These are phyloP conservation scores for Physocladia obscura DNA, from an alignment of 192 early-diverging fungal species.

Conservation along the genomic window DNA sequence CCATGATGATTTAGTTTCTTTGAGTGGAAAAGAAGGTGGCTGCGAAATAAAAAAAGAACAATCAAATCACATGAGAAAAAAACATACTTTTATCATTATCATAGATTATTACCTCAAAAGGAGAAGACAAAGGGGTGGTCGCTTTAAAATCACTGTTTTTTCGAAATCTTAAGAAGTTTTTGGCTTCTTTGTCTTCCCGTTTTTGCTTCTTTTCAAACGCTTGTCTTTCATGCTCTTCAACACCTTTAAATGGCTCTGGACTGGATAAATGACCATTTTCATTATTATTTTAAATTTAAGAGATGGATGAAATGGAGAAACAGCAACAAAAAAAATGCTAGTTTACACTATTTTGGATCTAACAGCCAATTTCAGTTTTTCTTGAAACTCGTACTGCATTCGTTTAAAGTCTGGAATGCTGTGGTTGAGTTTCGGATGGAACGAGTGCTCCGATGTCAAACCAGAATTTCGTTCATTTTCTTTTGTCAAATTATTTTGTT, in stretches of 20 bases:
- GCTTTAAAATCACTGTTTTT: slow-evolving; percentile 1
- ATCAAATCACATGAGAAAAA: not conserved
- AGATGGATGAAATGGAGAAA: too few relatives aligned
- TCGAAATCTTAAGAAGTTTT: not conserved
- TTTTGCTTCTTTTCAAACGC: slow-evolving; percentile 4
- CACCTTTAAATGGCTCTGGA: slow-evolving; percentile 12
- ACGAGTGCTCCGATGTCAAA: slow-evolving; percentile 9
- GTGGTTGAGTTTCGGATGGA: slow-evolving; percentile 16
- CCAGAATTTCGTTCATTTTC: slow-evolving; percentile 7
- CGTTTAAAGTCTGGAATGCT: slow-evolving; percentile 15
- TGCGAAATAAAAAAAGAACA: not conserved
- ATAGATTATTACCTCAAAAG: not conserved
- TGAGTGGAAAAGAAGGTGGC: not conserved
- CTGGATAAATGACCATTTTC: not conserved
- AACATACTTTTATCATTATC: too few relatives aligned
- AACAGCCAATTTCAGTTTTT: not conserved
- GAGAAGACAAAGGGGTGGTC: not conserved
- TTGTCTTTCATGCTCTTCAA: slow-evolving; percentile 13
- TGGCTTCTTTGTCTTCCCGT: not conserved
- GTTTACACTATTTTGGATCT: not conserved
- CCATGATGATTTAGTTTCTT: slow-evolving; percentile 11
- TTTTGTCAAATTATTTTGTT: not conserved
- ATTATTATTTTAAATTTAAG: not conserved
- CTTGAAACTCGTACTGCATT: slow-evolving; percentile 12
- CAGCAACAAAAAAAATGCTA: not conserved